Evolutionary conservation across 805 yeast species (phyloP).

Genomic region (Huiozyma naganishii): DNA sequence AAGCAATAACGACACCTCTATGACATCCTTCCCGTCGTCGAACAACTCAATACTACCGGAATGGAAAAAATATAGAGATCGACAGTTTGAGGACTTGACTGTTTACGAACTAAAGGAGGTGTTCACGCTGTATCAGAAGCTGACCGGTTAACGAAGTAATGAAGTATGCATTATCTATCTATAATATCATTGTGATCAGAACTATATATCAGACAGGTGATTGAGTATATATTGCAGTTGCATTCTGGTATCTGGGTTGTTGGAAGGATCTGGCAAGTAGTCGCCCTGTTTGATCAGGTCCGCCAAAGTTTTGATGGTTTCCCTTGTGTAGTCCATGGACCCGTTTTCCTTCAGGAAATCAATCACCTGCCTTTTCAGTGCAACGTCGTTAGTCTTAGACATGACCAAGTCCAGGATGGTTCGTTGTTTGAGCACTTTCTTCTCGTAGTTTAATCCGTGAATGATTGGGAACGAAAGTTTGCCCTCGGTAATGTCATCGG

Average conservation of each 20-base stretch:
- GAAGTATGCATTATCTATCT: not conserved
- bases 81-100: constrained; percentile 23
- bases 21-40: constrained; percentile 3
- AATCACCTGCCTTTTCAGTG: constrained; percentile 42
- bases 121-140: constrained; percentile 23
- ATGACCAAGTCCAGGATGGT: constrained; percentile 39
- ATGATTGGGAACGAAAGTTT: constrained; percentile 80
- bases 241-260: constrained; percentile 1
- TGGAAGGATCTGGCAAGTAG: constrained; percentile 13
- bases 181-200: not conserved
- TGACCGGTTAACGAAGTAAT: constrained; percentile 4
- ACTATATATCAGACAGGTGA: constrained; percentile 5
- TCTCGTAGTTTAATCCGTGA: constrained; percentile 39
- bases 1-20: not conserved
- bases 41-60: constrained; percentile 7
- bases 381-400: constrained; percentile 39
- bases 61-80: constrained; percentile 16
- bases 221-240: constrained; percentile 5
- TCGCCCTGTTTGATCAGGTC: constrained; percentile 11
- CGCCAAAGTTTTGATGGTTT: constrained; percentile 12
- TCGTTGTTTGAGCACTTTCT: not conserved
- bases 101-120: constrained; percentile 19
- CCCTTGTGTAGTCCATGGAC: constrained; percentile 20
- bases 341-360: constrained; percentile 31
- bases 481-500: constrained; percentile 85